A percentile compares a stretch with the other conserved stretches of the same genome.
These are phyloP conservation scores for Capsicum chinense DNA, from an alignment of 257 asterid genomes.

Conservation along the genomic window DNA sequence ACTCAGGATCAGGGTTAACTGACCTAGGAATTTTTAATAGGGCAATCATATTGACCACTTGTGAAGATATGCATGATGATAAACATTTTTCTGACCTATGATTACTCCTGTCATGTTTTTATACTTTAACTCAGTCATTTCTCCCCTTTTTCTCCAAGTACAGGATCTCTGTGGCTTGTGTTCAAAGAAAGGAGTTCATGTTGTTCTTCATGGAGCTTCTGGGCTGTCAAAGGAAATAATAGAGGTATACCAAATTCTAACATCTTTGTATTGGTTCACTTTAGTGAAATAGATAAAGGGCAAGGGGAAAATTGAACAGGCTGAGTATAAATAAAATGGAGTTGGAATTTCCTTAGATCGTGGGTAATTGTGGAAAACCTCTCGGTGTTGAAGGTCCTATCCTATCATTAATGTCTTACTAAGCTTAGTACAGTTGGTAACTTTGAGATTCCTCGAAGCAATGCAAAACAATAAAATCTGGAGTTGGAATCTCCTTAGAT, in stretches of 20 bases:
- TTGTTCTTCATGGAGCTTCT: slow-evolving; percentile 98
- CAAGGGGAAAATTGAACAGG: slow-evolving; percentile 1
- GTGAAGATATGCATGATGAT: neutral
- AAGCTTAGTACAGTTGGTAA: neutral
- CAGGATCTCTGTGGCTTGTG: slow-evolving; percentile 80
- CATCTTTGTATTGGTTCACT: neutral
- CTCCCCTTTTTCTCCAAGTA: slow-evolving; percentile 7
- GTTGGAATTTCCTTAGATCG: neutral
- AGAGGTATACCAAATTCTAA: slow-evolving; percentile 52
- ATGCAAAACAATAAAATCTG: neutral
- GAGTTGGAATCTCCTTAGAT: neutral
- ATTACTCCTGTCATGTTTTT: too few species aligned
- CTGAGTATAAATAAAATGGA: neutral
- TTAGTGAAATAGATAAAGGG: slow-evolving; percentile 16
- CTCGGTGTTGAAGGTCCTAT: neutral
- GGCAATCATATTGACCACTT: neutral
- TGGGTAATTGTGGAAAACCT: neutral
- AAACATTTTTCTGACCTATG: neutral
- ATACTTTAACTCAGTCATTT: neutral
- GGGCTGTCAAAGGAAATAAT: slow-evolving; percentile 79
- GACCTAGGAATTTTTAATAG: neutral
- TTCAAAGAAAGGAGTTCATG: slow-evolving; percentile 69
- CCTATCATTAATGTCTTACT: neutral
- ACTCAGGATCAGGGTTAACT: neutral
- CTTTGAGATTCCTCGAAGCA: neutral